Base-by-base conservation (phyloP, 306 rosid species). In the Ammopiptanthus mongolicus region DNA sequence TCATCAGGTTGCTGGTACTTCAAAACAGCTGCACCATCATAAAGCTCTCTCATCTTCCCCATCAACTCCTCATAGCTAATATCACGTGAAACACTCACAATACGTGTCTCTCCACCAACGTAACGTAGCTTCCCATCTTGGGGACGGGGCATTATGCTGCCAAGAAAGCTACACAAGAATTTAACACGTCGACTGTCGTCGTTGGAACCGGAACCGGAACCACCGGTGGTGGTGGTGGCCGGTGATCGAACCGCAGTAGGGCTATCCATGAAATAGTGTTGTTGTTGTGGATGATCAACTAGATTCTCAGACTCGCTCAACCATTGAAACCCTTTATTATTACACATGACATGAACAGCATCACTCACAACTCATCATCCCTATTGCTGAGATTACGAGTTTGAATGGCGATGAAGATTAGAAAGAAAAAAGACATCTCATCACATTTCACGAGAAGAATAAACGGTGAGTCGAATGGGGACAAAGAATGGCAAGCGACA, bases 1-100 rank as follows among this genome's bases (percentile, higher is more conserved):
- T 96, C 98, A 78, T 96, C 98, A 1, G 99, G 99, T 57, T 96
- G 98, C 83, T 96, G 98, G 76, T 96, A 96, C 85, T 96, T 96
- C 71, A 96, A 80, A 52, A 92, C 89, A 6, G 92, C 86, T 18
- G 88, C 93, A 55, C 89, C 90, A 10, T 92, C 98, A 82, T 85
- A 92, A 14, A 96, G 86, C 82, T 96, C 99, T 75, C 92, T 88
- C 98, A 96, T 86, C 78, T 87, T 96, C 75, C 59, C 72, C 96
- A 96, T 96, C 90, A 96, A 83, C 78, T 92, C 99, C 76, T 96
- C 98, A 55, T 78, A 92, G 25, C 84, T 33, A 72, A 90, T 73
- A 64, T 86, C 96, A 42, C 97, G 83, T 0, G 69, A 74, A 74
- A 92, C 96, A 72, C 96, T 86, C 84, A 96, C 97, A 80, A 96